Conservation (phyloP, 2,329 filamentous ascomycete genomes). For the Aspergillus pseudonomiae region DNA sequence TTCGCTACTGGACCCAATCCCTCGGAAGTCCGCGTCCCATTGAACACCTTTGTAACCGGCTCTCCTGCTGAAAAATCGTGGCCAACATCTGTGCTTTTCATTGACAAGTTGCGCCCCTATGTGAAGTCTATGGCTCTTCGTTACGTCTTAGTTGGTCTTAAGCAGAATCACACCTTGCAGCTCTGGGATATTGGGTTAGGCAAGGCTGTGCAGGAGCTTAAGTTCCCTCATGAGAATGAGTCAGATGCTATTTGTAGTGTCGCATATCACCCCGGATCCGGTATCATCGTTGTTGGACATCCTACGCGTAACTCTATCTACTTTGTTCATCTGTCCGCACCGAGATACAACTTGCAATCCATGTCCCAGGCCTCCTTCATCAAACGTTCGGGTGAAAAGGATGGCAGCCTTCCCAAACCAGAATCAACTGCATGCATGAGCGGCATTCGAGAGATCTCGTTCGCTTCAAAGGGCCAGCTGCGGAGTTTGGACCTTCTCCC, state of each 20-base stretch:
- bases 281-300: constrained; percentile 93
- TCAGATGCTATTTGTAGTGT: constrained; percentile 98
- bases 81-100: constrained; percentile 92
- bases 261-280: constrained; percentile 86
- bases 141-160: constrained; percentile 96
- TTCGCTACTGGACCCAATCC: constrained; percentile 49
- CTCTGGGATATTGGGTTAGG: constrained; percentile 95
- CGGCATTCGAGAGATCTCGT: constrained; percentile 92
- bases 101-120: constrained; percentile 95
- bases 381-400: constrained; percentile 72
- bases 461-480: constrained; percentile 80
- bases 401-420: constrained; percentile 74
- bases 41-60: constrained; percentile 85
- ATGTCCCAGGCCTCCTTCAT: constrained; percentile 90
- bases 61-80: constrained; percentile 90
- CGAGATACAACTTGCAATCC: constrained; percentile 79
- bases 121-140: constrained; percentile 85
- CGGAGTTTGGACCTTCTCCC: constrained; percentile 88
- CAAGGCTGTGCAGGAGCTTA: constrained; percentile 95
- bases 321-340: constrained; percentile 92
- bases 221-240: constrained; percentile 93
- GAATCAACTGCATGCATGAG: constrained; percentile 97
- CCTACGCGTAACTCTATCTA: constrained; percentile 97
- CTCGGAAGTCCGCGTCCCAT: constrained; percentile 79
- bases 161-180: constrained; percentile 98